Evolutionary conservation across 495 filamentous ascomycete species (phyloP), one percentile per base, ranked within the genome.

Genomic region (Xylaria flabelliformis): DNA sequence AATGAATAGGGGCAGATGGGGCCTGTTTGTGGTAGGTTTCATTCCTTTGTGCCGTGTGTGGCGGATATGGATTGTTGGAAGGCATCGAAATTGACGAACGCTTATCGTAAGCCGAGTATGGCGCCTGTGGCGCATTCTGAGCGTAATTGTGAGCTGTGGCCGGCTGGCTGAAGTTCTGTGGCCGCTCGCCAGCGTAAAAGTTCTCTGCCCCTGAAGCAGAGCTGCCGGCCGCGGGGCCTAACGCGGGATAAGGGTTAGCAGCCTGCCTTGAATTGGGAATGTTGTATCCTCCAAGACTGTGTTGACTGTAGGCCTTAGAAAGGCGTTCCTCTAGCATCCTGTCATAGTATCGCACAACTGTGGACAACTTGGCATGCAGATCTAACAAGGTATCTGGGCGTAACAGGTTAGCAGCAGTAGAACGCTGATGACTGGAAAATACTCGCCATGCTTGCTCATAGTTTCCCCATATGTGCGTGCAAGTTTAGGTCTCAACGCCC

Each of bases 291-390:
- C 86, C 83, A 44, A 90, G 83, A 53, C 82, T 89, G 73, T 94
- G 93, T 75, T 97, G 94, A 73, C 90, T 92, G 80, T 98, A 98
- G 3, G 96, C 94, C 77, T 91, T 96, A 2, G 94, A 96, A 10
- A 99, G 85, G 17, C 96, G 91, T 66, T 98, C 97, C 80, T 99
- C 96, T 3, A 99, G 84, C 97, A 99, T 98, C 24, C 93, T 90
- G 79, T 99, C 97, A 77, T 99, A 99, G 76, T 98, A 99, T n/a
- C 96, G 90, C 26, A 99, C 97, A 58, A 98, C 97, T 1, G 96
- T 97, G 3, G 95, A 94, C 10, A 99, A 85, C 82, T 99, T 99
- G 42, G 94, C 90, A 81, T 99, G 97, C 4, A 99, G 83, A 76
- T 99, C 96, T 55, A 98, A 89, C 12, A 99, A 86, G 2, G 96